Conservation (phyloP, 176 grass and related monocot genomes). For the Ananas comosus region DNA sequence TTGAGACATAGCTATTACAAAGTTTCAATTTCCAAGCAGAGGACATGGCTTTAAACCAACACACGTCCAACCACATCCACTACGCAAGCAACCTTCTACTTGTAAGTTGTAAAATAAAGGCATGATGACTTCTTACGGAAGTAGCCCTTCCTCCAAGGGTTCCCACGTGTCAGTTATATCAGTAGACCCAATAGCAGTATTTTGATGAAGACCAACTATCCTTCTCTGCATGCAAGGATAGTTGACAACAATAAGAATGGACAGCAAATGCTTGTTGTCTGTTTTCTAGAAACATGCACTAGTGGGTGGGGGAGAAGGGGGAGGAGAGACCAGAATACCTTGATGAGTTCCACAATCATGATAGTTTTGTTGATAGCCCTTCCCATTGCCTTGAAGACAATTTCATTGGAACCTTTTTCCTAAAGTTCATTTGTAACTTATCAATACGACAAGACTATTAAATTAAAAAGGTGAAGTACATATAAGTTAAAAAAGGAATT, state of each 20-base stretch:
- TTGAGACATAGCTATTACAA: not conserved
- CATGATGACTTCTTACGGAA: conserved; percentile 60
- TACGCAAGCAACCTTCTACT: not conserved
- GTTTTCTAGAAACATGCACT: too few species aligned
- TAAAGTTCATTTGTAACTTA: conserved; percentile 15
- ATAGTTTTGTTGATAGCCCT: conserved; percentile 99
- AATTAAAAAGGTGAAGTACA: not conserved
- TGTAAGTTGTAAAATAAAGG: conserved; percentile 6
- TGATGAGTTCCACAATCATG: conserved; percentile 92
- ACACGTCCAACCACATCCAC: not conserved
- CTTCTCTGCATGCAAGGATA: conserved; percentile 55
- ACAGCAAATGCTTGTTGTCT: not conserved
- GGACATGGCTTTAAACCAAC: not conserved
- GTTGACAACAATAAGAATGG: not conserved
- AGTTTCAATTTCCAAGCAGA: conserved; percentile 6
- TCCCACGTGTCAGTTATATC: conserved; percentile 99
- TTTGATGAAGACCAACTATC: conserved; percentile 91
- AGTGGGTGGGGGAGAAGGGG: not conserved
- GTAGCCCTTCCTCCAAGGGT: conserved; percentile 94
- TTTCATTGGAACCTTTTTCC: conserved; percentile 89
- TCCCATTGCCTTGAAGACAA: conserved; percentile 97
- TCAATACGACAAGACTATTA: conserved; percentile 28
- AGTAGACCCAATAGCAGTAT: conserved; percentile 69
- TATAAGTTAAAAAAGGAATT: not conserved
- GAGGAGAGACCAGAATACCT: conserved; percentile 37